Base-by-base conservation (phyloP, 768 basidiomycete genomes). In the Russula virescens region DNA sequence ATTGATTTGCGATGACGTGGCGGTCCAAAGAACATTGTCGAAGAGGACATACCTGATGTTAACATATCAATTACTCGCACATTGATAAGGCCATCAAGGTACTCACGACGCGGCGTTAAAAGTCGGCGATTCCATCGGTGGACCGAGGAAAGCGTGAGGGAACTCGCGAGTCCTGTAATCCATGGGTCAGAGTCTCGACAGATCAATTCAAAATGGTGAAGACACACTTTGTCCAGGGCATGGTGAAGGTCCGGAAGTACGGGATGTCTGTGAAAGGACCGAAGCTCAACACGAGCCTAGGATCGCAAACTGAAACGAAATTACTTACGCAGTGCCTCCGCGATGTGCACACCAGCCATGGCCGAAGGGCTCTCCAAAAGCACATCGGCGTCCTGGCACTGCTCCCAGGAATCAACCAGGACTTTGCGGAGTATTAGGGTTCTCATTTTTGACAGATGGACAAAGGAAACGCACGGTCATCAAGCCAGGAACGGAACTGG, bases 331-430 rank as follows among this genome's bases (percentile, higher is more conserved):
- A 87, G 73, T 4, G 82, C 84, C 71, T 88, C 87, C 11, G 87
- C 84, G 62, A 88, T 86, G 70, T 88, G 87, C 3, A 87, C 81
- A 46, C 87, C 86, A 5, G 84, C 81, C 83, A 87, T 85, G 1
- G 85, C 82, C 3, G 83, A 85, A 0, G 86, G 85, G 48, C 80
- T 82, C 69, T 88, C 86, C 49, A 87, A 76, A 11, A 88, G 72
- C 2, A 88, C 80, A 65, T 87, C 85, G 11, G 86, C 85, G 61
- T 83, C 86, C 61, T 80, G 74, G 64, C 86, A 87, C 11, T 80
- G 81, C 34, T 77, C 74, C 85, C 84, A 88, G 11, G 85, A 74
- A 66, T 87, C 85, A 31, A 77, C 54, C 13, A 87, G 76, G 23
- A 86, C 84, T 86, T 65, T 47, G 52, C 26, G 46, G 45, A n/a